Base-by-base conservation (phyloP, 179 eudicot genomes). In the Gypsophila paniculata region DNA sequence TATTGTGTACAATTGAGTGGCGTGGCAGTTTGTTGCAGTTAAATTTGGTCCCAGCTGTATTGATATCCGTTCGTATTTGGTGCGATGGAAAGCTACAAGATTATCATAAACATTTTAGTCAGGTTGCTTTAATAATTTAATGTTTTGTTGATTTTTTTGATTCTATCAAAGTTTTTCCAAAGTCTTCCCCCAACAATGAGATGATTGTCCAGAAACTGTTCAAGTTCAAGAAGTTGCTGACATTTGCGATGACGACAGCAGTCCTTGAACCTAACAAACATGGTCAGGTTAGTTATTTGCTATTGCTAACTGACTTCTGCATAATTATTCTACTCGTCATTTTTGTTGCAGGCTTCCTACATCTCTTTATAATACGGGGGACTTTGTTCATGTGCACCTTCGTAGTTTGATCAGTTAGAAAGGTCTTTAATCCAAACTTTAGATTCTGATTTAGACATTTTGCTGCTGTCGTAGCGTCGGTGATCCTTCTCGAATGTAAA, bases 31-130 rank as follows among this genome's bases (percentile, higher is more conserved):
- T 74, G 60, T 48, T 67, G 71, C 81, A 75, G 74, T 70, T 81
- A 65, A 84, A 78, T 62, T 79, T 91, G 86, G 78, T 81, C 55
- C 93, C 85, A 68, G 86, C 93, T 54, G 68, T 91, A 53, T 76
- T 84, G 70, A 76, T 80, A 34, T 87, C 90, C 76, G 83, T 91
- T 77, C 79, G 81, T 78, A 70, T 75, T 44, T 91, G 97, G 93
- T 93, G 93, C 63, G 91, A 91, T 70, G 76, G 72, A 72, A 81
- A 77, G 72, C 77, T 91, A 78, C 89, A 82, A 78, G 91, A 91
- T 80, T 93, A 93, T 85, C 96, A 93, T 69, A 78, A 82, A 54
- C 78, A 88, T 82, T 93, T 88, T 76, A 53, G 76, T 83, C 85
- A 93, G 98, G 98, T 93, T 69, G 49, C 18, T 69, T 8, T 18